Base-by-base conservation (phyloP, 768 basidiomycete species). In the Leccinum broughii region DNA sequence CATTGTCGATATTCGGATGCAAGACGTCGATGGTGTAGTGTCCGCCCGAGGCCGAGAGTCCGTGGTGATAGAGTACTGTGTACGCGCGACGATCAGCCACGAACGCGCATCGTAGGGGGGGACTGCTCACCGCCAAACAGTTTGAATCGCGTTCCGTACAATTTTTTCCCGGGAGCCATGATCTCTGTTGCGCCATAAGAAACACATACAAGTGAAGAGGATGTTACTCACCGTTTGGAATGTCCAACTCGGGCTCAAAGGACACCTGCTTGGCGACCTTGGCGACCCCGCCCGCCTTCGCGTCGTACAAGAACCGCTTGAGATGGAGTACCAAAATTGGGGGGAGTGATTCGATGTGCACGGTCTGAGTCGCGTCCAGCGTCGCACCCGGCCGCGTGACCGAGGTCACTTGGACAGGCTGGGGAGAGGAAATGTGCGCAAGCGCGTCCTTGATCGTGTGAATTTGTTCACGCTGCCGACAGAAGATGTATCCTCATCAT, bases 21-120 rank as follows among this genome's bases (percentile, higher is more conserved):
- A 95, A 77, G 10, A 95, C 90, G 67, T 94, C 90, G 51, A 96
- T 84, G 3, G 95, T 98, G 77, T 98, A 98, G 74, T 98, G 96
- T 1, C 96, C 96, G 3, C 95, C 94, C 1, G 88, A 88, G 0
- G 96, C 93, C 7, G 92, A 91, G 30, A 81, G 78, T 2, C 96
- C 96, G 65, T 99, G 95, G 72, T 99, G 96, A 73, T 98, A 98
- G 13, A 98, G 76, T 9, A 87, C 96, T 92, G 64, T 0, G 22
- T 10, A 8, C 2, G 15, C 11, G 11, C n/a, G 41, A 6, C 13
- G 41, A 10, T 39, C 54, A 50, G 49, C 28, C 7, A 11, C 15
- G 13, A 1, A 8, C 1, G 10, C n/a, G 3, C 11, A 10, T 49
- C 3, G 10, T 4, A 1, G 1, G 20, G 1, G 20, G n/a, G 3